phyloP scores from a whole-genome alignment of 371 early-diverging fungal species.

The Lichtheimia hyalospora region DNA sequence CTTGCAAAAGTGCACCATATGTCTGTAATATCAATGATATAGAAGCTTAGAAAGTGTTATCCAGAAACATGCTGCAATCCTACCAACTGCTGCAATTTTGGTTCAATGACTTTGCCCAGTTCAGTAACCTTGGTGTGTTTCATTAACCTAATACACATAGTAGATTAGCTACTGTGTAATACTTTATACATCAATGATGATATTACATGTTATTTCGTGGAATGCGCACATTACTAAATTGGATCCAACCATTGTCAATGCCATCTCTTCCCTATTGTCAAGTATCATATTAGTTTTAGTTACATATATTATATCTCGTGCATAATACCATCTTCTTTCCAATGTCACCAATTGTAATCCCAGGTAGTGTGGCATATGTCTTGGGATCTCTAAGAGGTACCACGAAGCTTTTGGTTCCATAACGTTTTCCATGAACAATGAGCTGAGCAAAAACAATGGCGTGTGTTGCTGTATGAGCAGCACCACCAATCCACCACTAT shows the following conservation, averaged over 20 bases:
- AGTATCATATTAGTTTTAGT: not conserved
- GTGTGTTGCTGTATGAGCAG: conserved; percentile 84
- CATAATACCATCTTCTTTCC: conserved; percentile 65
- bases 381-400: conserved; percentile 69
- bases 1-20: conserved; percentile 86
- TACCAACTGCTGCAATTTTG: conserved; percentile 52
- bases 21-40: conserved; percentile 52
- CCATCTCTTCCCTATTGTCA: conserved; percentile 66
- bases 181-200: no score
- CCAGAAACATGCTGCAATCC: not conserved
- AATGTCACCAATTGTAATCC: conserved; percentile 70
- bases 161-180: no score
- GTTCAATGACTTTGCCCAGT: conserved; percentile 70
- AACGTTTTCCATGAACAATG: conserved; percentile 70
- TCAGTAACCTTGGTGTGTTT: conserved; percentile 91
- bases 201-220: conserved; percentile 72
- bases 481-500: conserved; percentile 96
- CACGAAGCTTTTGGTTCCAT: conserved; percentile 79
- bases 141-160: conserved; percentile 48
- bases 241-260: conserved; percentile 85
- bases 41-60: no score
- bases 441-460: conserved; percentile 82
- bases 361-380: conserved; percentile 56
- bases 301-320: not conserved
- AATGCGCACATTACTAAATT: conserved; percentile 80